Base-by-base conservation (phyloP, 1,284 basidiomycete genomes). In the Volvariella volvacea region DNA sequence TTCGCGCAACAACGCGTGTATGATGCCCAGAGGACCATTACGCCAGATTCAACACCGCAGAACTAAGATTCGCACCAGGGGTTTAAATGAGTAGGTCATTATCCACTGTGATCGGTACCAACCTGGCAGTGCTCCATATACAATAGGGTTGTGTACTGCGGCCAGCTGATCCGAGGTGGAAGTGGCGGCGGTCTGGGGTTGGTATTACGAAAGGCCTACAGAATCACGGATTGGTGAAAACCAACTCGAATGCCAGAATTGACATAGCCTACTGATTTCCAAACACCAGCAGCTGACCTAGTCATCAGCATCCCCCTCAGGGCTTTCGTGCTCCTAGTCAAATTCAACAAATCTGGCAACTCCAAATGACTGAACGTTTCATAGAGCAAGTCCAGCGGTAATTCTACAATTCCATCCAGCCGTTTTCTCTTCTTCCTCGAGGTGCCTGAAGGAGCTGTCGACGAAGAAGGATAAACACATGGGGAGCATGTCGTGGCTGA, bases 311-410 rank as follows among this genome's bases (percentile, higher is more conserved):
- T 41, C 3, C 22, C 16, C 4, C 44, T 41, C 31, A 52, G 40
- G 14, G n/a, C 21, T 41, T 45, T 47, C 37, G 28, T 51, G 15
- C 39, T 38, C 44, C 41, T 31, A 12, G 42, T 47, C 17, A 52
- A 36, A 44, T 46, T 37, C 10, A 46, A 44, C 14, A 52, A 36
- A 42, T 50, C 46, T 15, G 17, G 19, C 6, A 45, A 44, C 21
- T 38, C 25, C n/a, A 52, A 46, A 34, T 48, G 42, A 25, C 47
- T 48, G 28, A 52, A 48, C 9, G 39, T 50, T 33, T 48, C 51
- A 4, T 39, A 45, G 21, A 50, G 42, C 3, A 48, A 43, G 31
- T 50, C 48, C 28, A 50, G 30, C 42, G 50, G 47, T 32, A 51
- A 45, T 33, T 50, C 48, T 25, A 33, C 45, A n/a, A 51, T 45